Base-by-base conservation (phyloP, 2,329 filamentous ascomycete genomes). In the Aaosphaeria arxii region DNA sequence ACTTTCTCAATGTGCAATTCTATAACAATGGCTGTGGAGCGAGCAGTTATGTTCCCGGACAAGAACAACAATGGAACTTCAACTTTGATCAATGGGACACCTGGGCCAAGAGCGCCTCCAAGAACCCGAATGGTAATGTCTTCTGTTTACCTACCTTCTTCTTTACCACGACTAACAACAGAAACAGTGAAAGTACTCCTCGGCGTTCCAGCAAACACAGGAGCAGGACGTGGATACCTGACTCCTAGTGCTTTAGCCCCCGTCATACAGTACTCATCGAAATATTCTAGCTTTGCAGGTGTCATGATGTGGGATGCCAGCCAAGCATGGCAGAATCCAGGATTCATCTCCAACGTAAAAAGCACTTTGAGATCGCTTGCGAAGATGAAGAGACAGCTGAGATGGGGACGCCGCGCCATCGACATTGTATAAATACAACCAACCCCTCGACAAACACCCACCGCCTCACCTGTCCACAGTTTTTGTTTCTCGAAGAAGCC, bases 311-410 rank as follows among this genome's bases (percentile, higher is more conserved):
- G 52, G 52, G 55, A 58, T 52, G 52, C 52, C 2, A 59, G 54
- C 31, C 54, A 55, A 33, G 48, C 54, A 3, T 58, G 45, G 43
- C 6, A 6, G 11, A 56, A 58, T 36, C 30, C 24, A 4, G 42
- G 32, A 5, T 96, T 96, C 89, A 96, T 96, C 76, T 91, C 91
- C 72, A 91, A 96, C 75, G 89, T 96, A 87, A 96, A 96, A 67
- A 96, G 91, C 89, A 96, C 96, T 89, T 96, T 96, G 61, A 66
- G 67, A 74, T 78, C 63, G 55, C 17, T 41, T 11, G 9, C 9
- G 11, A 24, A 24, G 17, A 24, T 24, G 17, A 41, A 41, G 39
- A 11, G 39, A 17, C 11, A 17, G 11, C 11, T 41, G 39, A 41
- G 39, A 28, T 41, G 39, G 39, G 39, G 39, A 9, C 7, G 11